Evolutionary conservation across 2,329 filamentous ascomycete genomes (phyloP).

Genomic region (Colletotrichum navitas): DNA sequence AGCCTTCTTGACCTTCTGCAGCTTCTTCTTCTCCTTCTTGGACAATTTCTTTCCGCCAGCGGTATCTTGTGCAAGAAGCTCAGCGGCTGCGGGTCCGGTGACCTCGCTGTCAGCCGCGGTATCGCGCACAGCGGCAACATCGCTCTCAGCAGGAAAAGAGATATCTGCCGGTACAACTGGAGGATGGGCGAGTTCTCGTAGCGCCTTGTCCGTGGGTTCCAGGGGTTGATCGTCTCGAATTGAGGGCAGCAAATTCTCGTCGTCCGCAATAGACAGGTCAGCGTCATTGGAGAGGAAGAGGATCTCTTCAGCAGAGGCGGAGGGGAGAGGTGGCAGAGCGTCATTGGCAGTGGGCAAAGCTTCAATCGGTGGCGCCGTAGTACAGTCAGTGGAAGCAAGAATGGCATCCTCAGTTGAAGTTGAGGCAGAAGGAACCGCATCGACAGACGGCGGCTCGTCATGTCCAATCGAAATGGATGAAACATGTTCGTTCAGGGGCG

Average conservation of each 20-base stretch:
- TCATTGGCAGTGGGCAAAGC: neutral
- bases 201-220: neutral
- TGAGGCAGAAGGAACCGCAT: neutral
- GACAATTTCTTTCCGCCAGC: slow-evolving; percentile 25
- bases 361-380: neutral
- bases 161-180: neutral
- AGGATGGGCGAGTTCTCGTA: neutral
- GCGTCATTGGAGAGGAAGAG: neutral
- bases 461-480: neutral
- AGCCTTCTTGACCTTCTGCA: slow-evolving; percentile 41
- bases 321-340: neutral
- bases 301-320: neutral
- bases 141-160: neutral
- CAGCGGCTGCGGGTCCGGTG: neutral
- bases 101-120: neutral
- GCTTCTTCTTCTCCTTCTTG: slow-evolving; percentile 48
- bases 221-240: neutral
- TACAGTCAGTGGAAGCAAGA: neutral
- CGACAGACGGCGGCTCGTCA: neutral
- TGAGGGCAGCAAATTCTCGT: neutral
- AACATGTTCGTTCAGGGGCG: neutral
- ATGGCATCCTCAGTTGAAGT: neutral
- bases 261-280: neutral
- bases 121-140: neutral
- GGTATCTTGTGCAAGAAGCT: slow-evolving; percentile 24